Percentiles rank a stretch among this genome's conserved stretches.
Conservation (phyloP, 805 yeast genomes). For the Myxozyma kluyveri region DNA sequence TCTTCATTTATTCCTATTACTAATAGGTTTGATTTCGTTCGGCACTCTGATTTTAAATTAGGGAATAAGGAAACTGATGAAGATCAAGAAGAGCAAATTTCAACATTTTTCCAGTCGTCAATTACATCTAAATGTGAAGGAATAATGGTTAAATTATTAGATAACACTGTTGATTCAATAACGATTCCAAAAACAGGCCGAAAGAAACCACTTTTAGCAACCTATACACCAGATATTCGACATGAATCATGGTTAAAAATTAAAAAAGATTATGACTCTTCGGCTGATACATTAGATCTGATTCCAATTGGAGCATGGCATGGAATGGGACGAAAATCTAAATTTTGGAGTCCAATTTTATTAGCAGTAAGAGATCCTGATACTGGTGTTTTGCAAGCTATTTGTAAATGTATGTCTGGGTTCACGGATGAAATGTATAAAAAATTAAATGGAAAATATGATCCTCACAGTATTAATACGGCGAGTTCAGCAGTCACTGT, state of each 20-base stretch:
- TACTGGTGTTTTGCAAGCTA: constrained; percentile 29
- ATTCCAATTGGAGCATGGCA: constrained; percentile 35
- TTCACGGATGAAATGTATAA: constrained; percentile 31
- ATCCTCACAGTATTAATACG: constrained; percentile 11
- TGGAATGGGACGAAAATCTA: constrained; percentile 32
- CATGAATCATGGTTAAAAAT: constrained; percentile 34
- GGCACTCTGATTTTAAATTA: constrained; percentile 29
- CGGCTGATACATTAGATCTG: constrained; percentile 31
- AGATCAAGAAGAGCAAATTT: constrained; percentile 4
- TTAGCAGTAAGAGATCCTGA: constrained; percentile 32
- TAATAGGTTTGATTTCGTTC: constrained; percentile 21
- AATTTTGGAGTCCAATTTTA: constrained; percentile 33
- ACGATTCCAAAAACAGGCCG: neutral
- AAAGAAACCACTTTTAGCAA: constrained; percentile 16
- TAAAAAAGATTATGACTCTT: constrained; percentile 32
- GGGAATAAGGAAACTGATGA: constrained; percentile 16
- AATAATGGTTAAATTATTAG: constrained; percentile 34
- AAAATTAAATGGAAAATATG: constrained; percentile 25
- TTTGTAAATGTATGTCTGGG: constrained; percentile 34
- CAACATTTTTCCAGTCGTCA: constrained; percentile 23
- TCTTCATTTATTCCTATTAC: constrained; percentile 10
- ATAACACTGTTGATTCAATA: constrained; percentile 2
- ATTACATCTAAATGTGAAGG: constrained; percentile 31
- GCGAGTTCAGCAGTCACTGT: neutral
- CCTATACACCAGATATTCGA: constrained; percentile 32